These are phyloP conservation scores for Chlamydomonas sphaeroides DNA, from an alignment of 139 green algal species.

Conservation along the genomic window DNA sequence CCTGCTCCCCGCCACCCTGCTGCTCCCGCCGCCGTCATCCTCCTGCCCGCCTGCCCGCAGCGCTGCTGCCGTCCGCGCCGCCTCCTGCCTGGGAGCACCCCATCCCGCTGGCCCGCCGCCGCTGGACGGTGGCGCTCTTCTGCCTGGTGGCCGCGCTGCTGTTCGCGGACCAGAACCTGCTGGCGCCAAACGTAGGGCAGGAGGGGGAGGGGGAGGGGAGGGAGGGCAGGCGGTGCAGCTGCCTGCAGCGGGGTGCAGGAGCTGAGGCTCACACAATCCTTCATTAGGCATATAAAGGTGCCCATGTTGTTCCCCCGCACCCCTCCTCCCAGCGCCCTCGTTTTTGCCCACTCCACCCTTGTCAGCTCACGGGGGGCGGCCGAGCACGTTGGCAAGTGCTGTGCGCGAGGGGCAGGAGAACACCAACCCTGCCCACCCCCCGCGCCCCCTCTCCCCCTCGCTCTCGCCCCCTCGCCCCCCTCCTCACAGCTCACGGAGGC, in stretches of 20 bases:
- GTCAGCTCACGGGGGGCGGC: no score
- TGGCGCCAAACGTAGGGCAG: slow-evolving; percentile 81
- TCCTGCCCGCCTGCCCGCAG: not conserved
- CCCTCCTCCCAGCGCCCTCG: no score
- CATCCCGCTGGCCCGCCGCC: slow-evolving; percentile 33
- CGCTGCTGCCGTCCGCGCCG: slow-evolving; percentile 5
- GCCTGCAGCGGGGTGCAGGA: not conserved
- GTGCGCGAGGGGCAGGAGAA: no score
- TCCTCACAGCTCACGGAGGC: slow-evolving; percentile 53
- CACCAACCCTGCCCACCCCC: no score
- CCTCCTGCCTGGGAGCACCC: slow-evolving; percentile 43
- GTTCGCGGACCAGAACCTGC: slow-evolving; percentile 91
- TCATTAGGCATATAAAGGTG: no score
- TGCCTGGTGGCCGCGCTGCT: slow-evolving; percentile 78
- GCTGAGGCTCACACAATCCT: no score
- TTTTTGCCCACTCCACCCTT: no score
- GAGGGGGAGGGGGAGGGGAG: not conserved
- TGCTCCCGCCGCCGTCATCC: not conserved
- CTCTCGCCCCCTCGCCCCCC: not conserved
- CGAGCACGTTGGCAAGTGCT: no score
- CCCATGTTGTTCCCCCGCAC: no score
- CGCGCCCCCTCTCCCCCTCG: not conserved
- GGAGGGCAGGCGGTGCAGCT: no score
- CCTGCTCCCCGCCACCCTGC: not conserved
- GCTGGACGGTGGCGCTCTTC: slow-evolving; percentile 79